phyloP scores from a whole-genome alignment of 1,284 basidiomycete genomes.

The Cystobasidium slooffiae region DNA sequence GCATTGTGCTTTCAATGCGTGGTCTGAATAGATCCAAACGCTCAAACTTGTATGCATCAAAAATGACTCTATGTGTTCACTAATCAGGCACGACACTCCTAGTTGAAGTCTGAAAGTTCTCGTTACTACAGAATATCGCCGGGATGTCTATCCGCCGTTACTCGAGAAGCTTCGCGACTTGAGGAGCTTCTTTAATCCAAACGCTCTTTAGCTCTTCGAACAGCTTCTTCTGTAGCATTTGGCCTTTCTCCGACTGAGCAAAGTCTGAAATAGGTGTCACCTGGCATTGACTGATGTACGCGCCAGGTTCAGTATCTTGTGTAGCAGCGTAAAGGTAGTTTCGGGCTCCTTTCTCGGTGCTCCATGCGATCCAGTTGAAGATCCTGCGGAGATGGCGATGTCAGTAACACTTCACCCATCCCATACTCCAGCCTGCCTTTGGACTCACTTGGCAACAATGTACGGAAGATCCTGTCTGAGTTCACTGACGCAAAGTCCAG shows the following conservation, averaged over 20 bases:
- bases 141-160: neutral
- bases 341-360: neutral
- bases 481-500: constrained; percentile 48
- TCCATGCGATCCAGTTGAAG: neutral
- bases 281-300: constrained; percentile 9
- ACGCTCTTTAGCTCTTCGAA: constrained; percentile 13
- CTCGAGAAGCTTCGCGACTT: neutral
- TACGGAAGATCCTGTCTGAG: constrained; percentile 41
- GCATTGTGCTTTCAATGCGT: no score
- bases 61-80: no score
- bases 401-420: neutral
- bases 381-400: neutral
- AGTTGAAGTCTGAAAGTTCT: no score
- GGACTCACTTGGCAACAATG: constrained; percentile 7
- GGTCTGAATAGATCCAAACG: no score
- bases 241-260: constrained; percentile 8
- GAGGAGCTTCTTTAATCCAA: constrained; percentile 12
- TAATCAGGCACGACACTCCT: no score
- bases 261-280: neutral
- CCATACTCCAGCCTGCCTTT: neutral
- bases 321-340: constrained; percentile 22
- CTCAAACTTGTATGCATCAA: no score
- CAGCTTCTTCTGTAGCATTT: constrained; percentile 25
- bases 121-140: no score
- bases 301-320: constrained; percentile 10